phyloP scores from a whole-genome alignment of 306 rosid species.

The Hippophae tibetana region DNA sequence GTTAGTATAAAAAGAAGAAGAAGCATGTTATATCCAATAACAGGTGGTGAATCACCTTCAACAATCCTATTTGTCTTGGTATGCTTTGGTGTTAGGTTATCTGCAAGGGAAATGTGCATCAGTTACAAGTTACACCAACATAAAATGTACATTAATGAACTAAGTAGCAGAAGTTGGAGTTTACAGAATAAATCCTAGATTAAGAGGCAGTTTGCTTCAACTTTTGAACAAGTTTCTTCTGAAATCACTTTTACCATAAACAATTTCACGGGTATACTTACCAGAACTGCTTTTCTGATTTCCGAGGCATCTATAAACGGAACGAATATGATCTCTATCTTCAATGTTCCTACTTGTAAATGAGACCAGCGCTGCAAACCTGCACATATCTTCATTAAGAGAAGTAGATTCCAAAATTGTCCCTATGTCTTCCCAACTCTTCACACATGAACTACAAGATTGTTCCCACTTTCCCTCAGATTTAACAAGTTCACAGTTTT shows the following conservation, averaged over 20 bases:
- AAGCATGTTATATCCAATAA: neutral
- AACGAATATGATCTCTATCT: slow-evolving; percentile 6
- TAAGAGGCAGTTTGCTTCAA: too few relatives aligned
- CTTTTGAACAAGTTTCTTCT: too few relatives aligned
- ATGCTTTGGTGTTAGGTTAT: slow-evolving; percentile 7
- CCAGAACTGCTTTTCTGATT: slow-evolving; percentile 2
- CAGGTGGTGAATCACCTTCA: neutral
- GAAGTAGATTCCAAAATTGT: slow-evolving; percentile 5
- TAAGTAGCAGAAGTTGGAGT: too few relatives aligned
- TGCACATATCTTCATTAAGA: slow-evolving; percentile 16
- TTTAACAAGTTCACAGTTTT: slow-evolving; percentile 14
- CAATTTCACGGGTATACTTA: slow-evolving; percentile 2
- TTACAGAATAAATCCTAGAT: too few relatives aligned
- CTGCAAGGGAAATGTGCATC: slow-evolving; percentile 8
- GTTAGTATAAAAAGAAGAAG: slow-evolving; percentile 2
- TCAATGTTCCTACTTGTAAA: slow-evolving; percentile 17
- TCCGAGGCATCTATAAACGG: slow-evolving; percentile 30
- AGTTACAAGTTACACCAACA: slow-evolving; percentile 4
- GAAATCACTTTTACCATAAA: too few relatives aligned
- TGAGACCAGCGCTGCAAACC: slow-evolving; percentile 32
- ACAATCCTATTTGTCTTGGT: neutral
- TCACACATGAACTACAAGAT: slow-evolving; percentile 22
- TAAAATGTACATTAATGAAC: neutral
- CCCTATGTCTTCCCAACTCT: slow-evolving; percentile 22
- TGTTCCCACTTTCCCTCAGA: slow-evolving; percentile 15